phyloP scores from a whole-genome alignment of 2,329 filamentous ascomycete genomes.

The Neofusicoccum kwambonambiense region DNA sequence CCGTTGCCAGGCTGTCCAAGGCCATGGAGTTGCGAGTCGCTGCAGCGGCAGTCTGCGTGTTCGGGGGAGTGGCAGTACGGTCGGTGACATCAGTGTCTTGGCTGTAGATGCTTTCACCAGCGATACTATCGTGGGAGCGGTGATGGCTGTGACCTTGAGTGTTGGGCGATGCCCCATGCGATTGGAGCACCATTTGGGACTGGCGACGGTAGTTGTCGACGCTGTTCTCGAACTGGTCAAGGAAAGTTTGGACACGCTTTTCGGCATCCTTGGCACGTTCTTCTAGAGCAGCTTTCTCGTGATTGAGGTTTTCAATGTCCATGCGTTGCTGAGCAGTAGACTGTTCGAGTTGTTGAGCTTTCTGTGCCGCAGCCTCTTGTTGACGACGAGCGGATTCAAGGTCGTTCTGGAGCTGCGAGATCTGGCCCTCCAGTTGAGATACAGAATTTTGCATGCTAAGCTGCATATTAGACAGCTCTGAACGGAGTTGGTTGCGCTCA shows the following conservation, averaged over 20 bases:
- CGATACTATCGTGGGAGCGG: constrained; percentile 59
- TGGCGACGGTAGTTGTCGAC: constrained; percentile 92
- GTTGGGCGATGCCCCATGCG: not conserved
- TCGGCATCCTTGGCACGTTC: constrained; percentile 85
- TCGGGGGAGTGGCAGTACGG: constrained; percentile 30
- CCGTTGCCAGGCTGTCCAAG: constrained; percentile 85
- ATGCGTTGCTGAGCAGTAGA: constrained; percentile 56
- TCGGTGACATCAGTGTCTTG: constrained; percentile 34
- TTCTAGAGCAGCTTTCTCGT: constrained; percentile 79
- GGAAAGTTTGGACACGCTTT: constrained; percentile 84
- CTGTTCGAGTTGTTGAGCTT: constrained; percentile 52
- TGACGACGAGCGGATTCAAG: constrained; percentile 65
- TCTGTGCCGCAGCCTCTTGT: constrained; percentile 63
- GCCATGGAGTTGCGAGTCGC: constrained; percentile 62
- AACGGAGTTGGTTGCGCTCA: constrained; percentile 67
- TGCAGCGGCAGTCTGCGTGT: constrained; percentile 27
- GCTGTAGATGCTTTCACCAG: constrained; percentile 56
- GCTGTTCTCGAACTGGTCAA: constrained; percentile 91
- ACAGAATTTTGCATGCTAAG: constrained; percentile 66
- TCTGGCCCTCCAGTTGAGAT: constrained; percentile 66
- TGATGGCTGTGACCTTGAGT: constrained; percentile 34
- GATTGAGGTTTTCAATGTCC: constrained; percentile 77
- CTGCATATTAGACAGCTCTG: constrained; percentile 69
- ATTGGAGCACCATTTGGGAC: constrained; percentile 41
- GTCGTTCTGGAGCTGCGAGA: constrained; percentile 68